Percentiles rank a stretch among this genome's conserved stretches.
Conservation (phyloP, 306 rosid genomes). For the Trifolium pratense region DNA sequence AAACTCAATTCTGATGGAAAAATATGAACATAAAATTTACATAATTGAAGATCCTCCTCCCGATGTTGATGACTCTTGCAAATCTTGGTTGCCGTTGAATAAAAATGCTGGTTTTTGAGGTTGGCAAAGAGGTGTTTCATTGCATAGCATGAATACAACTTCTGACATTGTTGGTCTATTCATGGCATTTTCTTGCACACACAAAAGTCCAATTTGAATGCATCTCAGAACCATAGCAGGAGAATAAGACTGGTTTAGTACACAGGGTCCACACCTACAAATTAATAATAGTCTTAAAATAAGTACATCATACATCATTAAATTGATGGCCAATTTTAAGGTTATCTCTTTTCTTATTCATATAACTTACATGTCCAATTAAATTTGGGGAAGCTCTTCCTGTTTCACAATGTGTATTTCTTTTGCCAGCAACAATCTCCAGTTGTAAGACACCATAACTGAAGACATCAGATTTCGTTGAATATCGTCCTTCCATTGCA, state of each 20-base stretch:
- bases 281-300: background rate
- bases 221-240: slow-evolving; percentile 48
- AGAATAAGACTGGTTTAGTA: slow-evolving; percentile 32
- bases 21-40: background rate
- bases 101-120: too few species aligned
- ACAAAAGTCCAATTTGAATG: too few species aligned
- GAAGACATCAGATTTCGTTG: slow-evolving; percentile 51
- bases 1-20: slow-evolving; percentile 39
- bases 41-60: slow-evolving; percentile 7
- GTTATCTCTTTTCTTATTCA: background rate
- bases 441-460: slow-evolving; percentile 50
- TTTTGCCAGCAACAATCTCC: slow-evolving; percentile 44
- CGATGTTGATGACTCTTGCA: too few species aligned
- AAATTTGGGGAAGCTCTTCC: slow-evolving; percentile 34
- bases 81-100: too few species aligned
- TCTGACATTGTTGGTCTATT: too few species aligned
- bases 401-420: slow-evolving; percentile 27
- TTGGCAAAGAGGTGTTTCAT: too few species aligned
- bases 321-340: background rate
- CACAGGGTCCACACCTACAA: slow-evolving; percentile 68
- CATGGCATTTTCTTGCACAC: too few species aligned
- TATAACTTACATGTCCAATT: slow-evolving; percentile 44
- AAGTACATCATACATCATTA: background rate
- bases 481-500: slow-evolving; percentile 51
- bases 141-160: too few species aligned